These are phyloP conservation scores for Oenanthe sinensis DNA, from an alignment of 129 eudicot species.

Conservation along the genomic window DNA sequence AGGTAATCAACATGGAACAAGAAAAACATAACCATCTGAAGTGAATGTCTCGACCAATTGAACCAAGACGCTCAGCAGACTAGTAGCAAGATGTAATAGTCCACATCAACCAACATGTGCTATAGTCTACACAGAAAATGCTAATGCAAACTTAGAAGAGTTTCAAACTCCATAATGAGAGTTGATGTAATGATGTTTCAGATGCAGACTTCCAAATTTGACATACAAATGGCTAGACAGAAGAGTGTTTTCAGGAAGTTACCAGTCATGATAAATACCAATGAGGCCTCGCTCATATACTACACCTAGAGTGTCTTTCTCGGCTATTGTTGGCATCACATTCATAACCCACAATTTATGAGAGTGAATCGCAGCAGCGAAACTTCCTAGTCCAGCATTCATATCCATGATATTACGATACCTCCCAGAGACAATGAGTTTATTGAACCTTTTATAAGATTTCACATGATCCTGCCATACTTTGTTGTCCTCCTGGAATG, in stretches of 20 bases:
- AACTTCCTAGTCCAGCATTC: conserved; percentile 69
- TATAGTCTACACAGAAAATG: neutral
- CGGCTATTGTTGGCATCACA: conserved; percentile 52
- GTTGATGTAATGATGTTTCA: neutral
- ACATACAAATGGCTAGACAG: neutral
- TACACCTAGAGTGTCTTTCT: conserved; percentile 49
- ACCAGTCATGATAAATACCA: conserved; percentile 72
- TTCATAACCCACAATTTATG: conserved; percentile 63
- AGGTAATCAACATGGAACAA: neutral
- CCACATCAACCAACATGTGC: neutral
- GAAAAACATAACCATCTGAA: neutral
- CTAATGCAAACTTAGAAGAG: neutral
- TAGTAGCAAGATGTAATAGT: neutral
- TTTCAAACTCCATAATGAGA: neutral
- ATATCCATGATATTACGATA: conserved; percentile 67
- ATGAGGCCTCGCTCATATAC: conserved; percentile 55
- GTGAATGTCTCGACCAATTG: neutral
- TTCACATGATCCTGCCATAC: conserved; percentile 55
- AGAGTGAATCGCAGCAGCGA: conserved; percentile 62
- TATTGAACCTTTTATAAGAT: conserved; percentile 53
- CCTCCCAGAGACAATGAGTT: conserved; percentile 51
- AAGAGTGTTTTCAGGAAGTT: conserved; percentile 1
- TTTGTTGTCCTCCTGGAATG: conserved; percentile 41
- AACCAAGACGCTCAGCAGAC: neutral
- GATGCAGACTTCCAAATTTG: neutral